Percentiles rank a stretch among this genome's conserved stretches.
These are phyloP conservation scores for Ploettnerulaceae sp. DNA, from an alignment of 2,329 filamentous ascomycete species.

Conservation along the genomic window DNA sequence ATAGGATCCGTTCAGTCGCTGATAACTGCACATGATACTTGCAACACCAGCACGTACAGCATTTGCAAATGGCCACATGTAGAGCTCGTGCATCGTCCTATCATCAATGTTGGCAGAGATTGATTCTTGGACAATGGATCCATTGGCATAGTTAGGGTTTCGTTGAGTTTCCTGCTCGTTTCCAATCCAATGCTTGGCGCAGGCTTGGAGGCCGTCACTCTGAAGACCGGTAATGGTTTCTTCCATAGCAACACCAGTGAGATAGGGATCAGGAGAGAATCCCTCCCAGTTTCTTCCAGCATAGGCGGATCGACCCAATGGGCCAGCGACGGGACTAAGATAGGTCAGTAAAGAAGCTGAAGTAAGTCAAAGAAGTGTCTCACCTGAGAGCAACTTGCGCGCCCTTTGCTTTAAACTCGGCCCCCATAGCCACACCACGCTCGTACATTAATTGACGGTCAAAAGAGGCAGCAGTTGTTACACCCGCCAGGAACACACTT, in stretches of 20 bases:
- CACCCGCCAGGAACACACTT: constrained; percentile 61
- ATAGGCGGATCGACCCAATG: constrained; percentile 60
- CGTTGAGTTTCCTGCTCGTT: constrained; percentile 59
- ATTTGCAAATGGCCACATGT: constrained; percentile 81
- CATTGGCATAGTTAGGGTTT: constrained; percentile 26
- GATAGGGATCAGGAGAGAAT: constrained; percentile 32
- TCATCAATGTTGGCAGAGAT: constrained; percentile 75
- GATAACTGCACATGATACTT: constrained; percentile 78
- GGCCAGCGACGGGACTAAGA: constrained; percentile 47
- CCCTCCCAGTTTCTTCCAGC: constrained; percentile 65
- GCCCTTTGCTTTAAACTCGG: constrained; percentile 71
- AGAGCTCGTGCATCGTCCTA: constrained; percentile 68
- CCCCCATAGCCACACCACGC: constrained; percentile 69
- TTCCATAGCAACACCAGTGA: constrained; percentile 54
- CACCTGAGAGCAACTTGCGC: constrained; percentile 66
- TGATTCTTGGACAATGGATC: constrained; percentile 47
- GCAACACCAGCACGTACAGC: constrained; percentile 71
- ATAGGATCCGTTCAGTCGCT: constrained; percentile 63
- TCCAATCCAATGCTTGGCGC: constrained; percentile 59
- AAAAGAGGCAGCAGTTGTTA: constrained; percentile 71
- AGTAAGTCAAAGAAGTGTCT: constrained; percentile 42
- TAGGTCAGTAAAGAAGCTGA: constrained; percentile 42
- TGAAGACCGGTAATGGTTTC: constrained; percentile 56
- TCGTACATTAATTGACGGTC: constrained; percentile 65
- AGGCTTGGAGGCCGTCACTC: constrained; percentile 43